phyloP scores from a whole-genome alignment of 257 asterid genomes.

The Capsicum rhomboideum region DNA sequence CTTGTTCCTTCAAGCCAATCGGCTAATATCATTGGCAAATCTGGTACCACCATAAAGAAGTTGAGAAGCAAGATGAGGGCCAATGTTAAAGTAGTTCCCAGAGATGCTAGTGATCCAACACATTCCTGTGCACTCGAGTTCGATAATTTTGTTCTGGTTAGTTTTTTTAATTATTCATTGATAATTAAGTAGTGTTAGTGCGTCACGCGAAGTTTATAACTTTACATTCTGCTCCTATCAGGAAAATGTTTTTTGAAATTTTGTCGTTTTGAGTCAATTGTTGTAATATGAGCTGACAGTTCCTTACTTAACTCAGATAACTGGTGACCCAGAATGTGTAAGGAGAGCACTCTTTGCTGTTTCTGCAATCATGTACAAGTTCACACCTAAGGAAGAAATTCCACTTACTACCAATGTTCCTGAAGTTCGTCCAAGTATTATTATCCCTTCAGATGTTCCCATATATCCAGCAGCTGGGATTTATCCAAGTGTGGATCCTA shows the following conservation, averaged over 20 bases:
- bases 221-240: not conserved
- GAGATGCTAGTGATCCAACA: slow-evolving; percentile 61
- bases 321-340: slow-evolving; percentile 79
- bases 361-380: slow-evolving; percentile 90
- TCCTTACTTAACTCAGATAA: slow-evolving; percentile 39
- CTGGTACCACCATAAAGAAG: slow-evolving; percentile 78
- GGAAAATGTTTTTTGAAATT: not conserved
- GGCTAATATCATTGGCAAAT: slow-evolving; percentile 84
- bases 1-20: slow-evolving; percentile 92
- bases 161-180: slow-evolving; percentile 18
- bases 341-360: slow-evolving; percentile 84
- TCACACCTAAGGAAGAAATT: slow-evolving; percentile 69
- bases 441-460: slow-evolving; percentile 84
- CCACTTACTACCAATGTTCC: slow-evolving; percentile 69
- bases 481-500: slow-evolving; percentile 54
- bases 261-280: not conserved
- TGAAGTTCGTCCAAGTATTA: slow-evolving; percentile 77
- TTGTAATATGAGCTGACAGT: not conserved
- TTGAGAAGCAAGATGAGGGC: slow-evolving; percentile 65
- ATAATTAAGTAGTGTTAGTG: not conserved
- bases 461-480: slow-evolving; percentile 69
- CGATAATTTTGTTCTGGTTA: slow-evolving; percentile 86
- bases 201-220: not conserved
- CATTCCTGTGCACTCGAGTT: slow-evolving; percentile 88
- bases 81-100: slow-evolving; percentile 54